Conservation (phyloP, 73 alveolate genomes). For the Tetrahymena elliotti region DNA sequence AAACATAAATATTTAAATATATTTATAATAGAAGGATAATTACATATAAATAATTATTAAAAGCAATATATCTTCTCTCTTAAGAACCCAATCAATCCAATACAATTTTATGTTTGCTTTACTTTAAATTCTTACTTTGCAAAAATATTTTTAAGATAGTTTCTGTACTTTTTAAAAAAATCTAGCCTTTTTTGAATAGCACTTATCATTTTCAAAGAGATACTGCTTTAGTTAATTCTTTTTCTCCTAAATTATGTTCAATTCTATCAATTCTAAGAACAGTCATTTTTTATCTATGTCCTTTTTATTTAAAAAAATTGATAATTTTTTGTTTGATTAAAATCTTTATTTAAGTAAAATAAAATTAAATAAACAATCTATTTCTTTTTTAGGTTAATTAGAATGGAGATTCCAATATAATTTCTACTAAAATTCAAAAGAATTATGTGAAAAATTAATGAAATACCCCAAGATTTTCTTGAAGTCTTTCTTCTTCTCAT, state of each 20-base stretch:
- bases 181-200: neutral
- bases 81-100: neutral
- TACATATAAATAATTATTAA: neutral
- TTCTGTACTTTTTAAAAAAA: neutral
- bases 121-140: neutral
- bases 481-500: conserved; percentile 59
- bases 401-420: too few relatives aligned
- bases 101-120: too few relatives aligned
- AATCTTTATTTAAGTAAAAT: neutral
- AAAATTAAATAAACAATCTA: too few relatives aligned
- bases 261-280: conserved; percentile 49
- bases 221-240: neutral
- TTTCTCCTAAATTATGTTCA: conserved; percentile 45
- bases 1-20: neutral
- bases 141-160: too few relatives aligned
- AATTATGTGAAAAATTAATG: neutral
- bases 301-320: neutral
- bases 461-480: conserved; percentile 4
- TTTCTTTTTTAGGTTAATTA: too few relatives aligned
- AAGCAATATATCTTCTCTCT: neutral
- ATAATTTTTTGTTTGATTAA: neutral
- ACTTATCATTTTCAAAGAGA: neutral
- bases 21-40: neutral
- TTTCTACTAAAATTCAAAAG: too few relatives aligned
- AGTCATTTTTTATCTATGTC: conserved; percentile 42